Conservation (phyloP, 129 eudicot genomes). For the Scalesia atractyloides region DNA sequence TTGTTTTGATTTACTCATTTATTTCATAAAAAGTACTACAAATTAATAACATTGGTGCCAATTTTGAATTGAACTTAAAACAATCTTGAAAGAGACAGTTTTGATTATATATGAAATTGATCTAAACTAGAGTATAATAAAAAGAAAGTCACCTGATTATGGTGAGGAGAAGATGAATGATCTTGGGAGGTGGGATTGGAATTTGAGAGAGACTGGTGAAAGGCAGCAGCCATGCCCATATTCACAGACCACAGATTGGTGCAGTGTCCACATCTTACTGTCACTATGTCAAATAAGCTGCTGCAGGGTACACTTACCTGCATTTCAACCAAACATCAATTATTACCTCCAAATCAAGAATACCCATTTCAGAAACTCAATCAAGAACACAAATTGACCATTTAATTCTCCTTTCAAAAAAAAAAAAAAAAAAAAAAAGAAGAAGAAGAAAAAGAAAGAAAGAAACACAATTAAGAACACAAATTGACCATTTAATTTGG, state of each 20-base stretch:
- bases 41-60: neutral
- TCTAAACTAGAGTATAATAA: slow-evolving; percentile 7
- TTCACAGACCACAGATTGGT: slow-evolving; percentile 84
- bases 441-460: too few relatives aligned
- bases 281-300: slow-evolving; percentile 75
- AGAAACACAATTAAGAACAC: slow-evolving; percentile 28
- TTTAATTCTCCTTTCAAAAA: neutral
- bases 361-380: slow-evolving; percentile 29
- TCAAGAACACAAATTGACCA: slow-evolving; percentile 23
- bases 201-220: slow-evolving; percentile 40
- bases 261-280: slow-evolving; percentile 98
- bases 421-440: neutral
- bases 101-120: neutral
- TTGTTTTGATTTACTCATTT: neutral
- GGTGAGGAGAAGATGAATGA: slow-evolving; percentile 22
- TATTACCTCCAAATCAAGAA: slow-evolving; percentile 37
- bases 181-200: slow-evolving; percentile 37
- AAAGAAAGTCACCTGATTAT: slow-evolving; percentile 26
- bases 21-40: neutral
- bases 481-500: slow-evolving; percentile 17
- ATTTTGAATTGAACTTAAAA: neutral
- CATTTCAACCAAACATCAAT: slow-evolving; percentile 26
- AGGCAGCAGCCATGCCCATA: slow-evolving; percentile 69
- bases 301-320: slow-evolving; percentile 99
- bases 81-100: slow-evolving; percentile 20